Percentiles rank a stretch among this genome's conserved stretches.
Conservation (phyloP, 306 rosid genomes). For the Lathyrus sativus region DNA sequence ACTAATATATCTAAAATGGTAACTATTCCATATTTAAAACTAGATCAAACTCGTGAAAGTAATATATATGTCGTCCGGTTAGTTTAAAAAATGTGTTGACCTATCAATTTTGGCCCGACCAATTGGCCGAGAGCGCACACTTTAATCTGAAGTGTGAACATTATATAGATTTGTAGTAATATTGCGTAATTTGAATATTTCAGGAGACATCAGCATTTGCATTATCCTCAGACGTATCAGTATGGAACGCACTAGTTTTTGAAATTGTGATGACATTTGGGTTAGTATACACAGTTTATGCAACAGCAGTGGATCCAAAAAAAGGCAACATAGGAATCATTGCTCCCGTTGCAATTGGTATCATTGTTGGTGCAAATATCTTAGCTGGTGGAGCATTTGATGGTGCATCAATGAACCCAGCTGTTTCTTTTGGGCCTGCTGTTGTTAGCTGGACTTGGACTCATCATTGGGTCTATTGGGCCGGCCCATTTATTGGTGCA, state of each 20-base stretch:
- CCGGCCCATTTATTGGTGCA: slow-evolving; percentile 66
- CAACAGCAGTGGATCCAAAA: slow-evolving; percentile 79
- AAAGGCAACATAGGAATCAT: slow-evolving; percentile 62
- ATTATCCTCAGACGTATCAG: slow-evolving; percentile 56
- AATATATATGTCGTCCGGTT: too few relatives aligned
- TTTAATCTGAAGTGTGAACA: too few relatives aligned
- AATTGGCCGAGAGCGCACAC: background rate
- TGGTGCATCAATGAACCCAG: slow-evolving; percentile 91
- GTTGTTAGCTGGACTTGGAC: slow-evolving; percentile 67
- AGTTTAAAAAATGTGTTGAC: background rate
- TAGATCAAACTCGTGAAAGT: too few relatives aligned
- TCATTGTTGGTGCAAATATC: slow-evolving; percentile 83
- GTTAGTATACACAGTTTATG: slow-evolving; percentile 77
- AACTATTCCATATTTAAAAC: too few relatives aligned
- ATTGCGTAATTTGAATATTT: slow-evolving; percentile 20
- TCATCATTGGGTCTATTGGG: slow-evolving; percentile 82
- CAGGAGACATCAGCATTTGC: slow-evolving; percentile 68
- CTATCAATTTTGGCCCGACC: background rate
- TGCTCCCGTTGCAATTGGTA: slow-evolving; percentile 83
- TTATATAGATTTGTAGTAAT: background rate
- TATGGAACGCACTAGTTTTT: slow-evolving; percentile 64
- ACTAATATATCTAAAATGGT: too few relatives aligned
- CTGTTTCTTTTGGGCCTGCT: slow-evolving; percentile 80
- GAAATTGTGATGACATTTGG: slow-evolving; percentile 87
- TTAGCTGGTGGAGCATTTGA: slow-evolving; percentile 84